Evolutionary conservation across 768 basidiomycete species (phyloP), one percentile per base, ranked within the genome.

Genomic region (Bullera alba): DNA sequence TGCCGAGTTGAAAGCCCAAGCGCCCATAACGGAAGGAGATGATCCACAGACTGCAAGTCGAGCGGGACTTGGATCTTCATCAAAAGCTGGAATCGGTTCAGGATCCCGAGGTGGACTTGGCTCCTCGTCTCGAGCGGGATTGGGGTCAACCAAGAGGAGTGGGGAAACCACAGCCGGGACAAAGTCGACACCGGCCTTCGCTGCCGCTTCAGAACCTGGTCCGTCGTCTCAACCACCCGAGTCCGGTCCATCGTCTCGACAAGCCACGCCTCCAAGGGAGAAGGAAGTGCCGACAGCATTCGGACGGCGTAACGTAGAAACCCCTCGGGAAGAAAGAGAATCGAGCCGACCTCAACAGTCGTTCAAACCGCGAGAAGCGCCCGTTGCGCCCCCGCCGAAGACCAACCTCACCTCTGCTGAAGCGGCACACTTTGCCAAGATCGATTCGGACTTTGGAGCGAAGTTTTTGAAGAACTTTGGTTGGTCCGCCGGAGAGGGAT

Each of bases 391-490:
- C 10, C 23, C 28, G 6, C 6, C 6, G 28, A 34, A 57, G 5
- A 39, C 48, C 15, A 50, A 76, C 42, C 78, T 95, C 17, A 80
- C 79, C 17, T 74, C 80, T 1, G 62, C 77, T 16, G 92, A 97
- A 61, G 76, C 78, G 51, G 76, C 78, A n/a, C 92, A 96, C 67
- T 93, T 99, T 71, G 77, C 75, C 56, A 87, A 85, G 60, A 77
- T 97, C 12, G 77, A 80, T 35, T 79, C 81, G 15, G 78, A 85
- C 0, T 83, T 89, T 54, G 93, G 91, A 59, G 7, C 28, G 23
- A 83, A 84, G 50, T 82, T 97, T 81, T 80, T 99, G 21, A 80
- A 81, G 26, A 97, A 92, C 76, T 91, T 92, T 85, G 95, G 95
- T 6, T 99, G 95, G 93, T 77, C 83, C 65, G 75, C 83, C 0